A percentile compares a stretch with the other conserved stretches of the same genome.
Evolutionary conservation across 495 filamentous ascomycete species (phyloP).

Genomic region (Venustampulla echinocandica): DNA sequence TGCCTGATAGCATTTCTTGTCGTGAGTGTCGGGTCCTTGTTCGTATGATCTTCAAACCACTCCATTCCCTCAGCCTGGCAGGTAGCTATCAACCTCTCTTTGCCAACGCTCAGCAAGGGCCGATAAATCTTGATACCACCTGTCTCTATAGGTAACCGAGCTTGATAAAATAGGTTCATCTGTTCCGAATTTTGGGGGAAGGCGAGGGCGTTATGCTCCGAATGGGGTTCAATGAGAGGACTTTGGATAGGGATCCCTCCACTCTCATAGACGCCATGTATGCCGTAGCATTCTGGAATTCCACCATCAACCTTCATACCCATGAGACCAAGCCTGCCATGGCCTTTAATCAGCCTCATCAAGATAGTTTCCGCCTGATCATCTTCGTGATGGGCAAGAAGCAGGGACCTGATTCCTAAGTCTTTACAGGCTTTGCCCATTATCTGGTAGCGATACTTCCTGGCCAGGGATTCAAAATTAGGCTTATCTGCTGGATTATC

Average conservation of each 20-base stretch:
- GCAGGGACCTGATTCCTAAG: conserved; percentile 40
- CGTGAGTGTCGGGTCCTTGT: conserved; percentile 68
- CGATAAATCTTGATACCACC: conserved; percentile 66
- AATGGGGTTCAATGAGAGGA: neutral
- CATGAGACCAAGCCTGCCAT: conserved; percentile 52
- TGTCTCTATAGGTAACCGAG: conserved; percentile 33
- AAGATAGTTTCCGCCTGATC: conserved; percentile 85
- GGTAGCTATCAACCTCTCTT: conserved; percentile 62
- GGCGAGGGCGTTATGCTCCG: neutral
- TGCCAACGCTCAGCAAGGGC: conserved; percentile 66
- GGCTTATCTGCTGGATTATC: conserved; percentile 36
- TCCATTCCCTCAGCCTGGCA: conserved; percentile 53
- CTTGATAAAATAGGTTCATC: neutral
- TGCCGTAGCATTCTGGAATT: conserved; percentile 76
- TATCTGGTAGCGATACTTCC: conserved; percentile 61
- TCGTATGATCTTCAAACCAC: conserved; percentile 86
- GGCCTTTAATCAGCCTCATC: conserved; percentile 56
- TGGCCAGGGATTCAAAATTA: conserved; percentile 72
- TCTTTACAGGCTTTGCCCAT: conserved; percentile 53
- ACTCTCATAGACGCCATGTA: conserved; percentile 63
- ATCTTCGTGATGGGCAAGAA: conserved; percentile 77
- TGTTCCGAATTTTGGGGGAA: neutral
- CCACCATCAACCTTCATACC: conserved; percentile 55
- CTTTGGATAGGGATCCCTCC: conserved; percentile 22
- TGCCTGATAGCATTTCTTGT: conserved; percentile 70